Conservation (phyloP, 2,329 filamentous ascomycete genomes). For the Hyphodiscus sp. region DNA sequence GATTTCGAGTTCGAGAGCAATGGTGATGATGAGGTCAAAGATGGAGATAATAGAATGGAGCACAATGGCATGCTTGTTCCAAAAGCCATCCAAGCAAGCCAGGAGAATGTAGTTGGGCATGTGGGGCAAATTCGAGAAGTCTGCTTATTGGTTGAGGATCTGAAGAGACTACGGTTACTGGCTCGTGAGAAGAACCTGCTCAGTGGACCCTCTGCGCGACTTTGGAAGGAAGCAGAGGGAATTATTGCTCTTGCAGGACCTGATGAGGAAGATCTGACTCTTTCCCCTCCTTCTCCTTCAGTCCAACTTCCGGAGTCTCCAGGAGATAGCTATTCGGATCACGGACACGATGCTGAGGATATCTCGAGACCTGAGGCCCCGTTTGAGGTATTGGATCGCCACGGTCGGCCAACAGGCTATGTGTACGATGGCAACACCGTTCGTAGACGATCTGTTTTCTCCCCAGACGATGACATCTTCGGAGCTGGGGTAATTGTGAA, state of each 20-base stretch:
- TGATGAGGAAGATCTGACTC: conserved; percentile 48
- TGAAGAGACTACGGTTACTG: conserved; percentile 69
- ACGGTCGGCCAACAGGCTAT: conserved; percentile 20
- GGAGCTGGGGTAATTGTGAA: conserved; percentile 29
- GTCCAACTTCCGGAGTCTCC: conserved; percentile 37
- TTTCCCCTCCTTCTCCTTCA: conserved; percentile 25
- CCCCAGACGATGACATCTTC: conserved; percentile 61
- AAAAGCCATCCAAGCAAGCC: conserved; percentile 71
- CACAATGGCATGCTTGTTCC: conserved; percentile 61
- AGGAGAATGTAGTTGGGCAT: conserved; percentile 75
- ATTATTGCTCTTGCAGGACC: conserved; percentile 79
- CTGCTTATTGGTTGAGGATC: conserved; percentile 72
- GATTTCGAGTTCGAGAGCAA: conserved; percentile 66
- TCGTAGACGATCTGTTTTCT: conserved; percentile 56
- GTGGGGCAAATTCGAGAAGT: conserved; percentile 79
- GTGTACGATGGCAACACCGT: conserved; percentile 46
- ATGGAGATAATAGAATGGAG: conserved; percentile 34
- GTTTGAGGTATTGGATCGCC: conserved; percentile 31
- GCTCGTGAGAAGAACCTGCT: conserved; percentile 62
- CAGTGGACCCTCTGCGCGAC: conserved; percentile 48
- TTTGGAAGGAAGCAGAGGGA: conserved; percentile 79
- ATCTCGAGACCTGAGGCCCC: conserved; percentile 42
- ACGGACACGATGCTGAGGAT: conserved; percentile 36
- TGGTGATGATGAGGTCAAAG: conserved; percentile 30
- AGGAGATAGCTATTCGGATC: conserved; percentile 36